Base-by-base conservation (phyloP, 306 rosid genomes). In the Delonix regia region DNA sequence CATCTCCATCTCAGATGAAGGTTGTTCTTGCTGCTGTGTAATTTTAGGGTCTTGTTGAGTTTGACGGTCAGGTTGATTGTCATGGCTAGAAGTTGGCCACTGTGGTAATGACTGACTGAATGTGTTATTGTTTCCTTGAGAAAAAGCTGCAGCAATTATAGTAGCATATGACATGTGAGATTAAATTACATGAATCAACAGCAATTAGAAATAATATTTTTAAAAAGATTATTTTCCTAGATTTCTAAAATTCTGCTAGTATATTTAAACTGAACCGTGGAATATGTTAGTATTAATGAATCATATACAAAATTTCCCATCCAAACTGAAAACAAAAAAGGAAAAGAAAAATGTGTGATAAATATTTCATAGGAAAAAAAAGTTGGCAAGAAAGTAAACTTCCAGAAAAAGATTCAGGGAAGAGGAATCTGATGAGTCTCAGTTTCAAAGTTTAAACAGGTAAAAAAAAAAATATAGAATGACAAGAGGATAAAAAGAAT, bases 71-170 rank as follows among this genome's bases (percentile, higher is more conserved):
- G 79, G 62, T 73, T 30, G 82, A 74, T 74, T 89, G 63, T 88
- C 73, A 68, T 44, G 73, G 39, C 73, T 45, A 21, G 73, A 44
- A 24, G 73, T 24, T 14, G 55, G 22, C 73, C 73, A 68, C 73
- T 68, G 89, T 67, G 88, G 84, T 78, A 89, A 70, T 24, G 91
- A 75, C 66, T 86, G 97, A 73, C 79, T 82, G 80, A 87, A 78
- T 78, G 94, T 61, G 66, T 47, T 85, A 83, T 76, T 82, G 88
- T 83, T 82, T 87, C 91, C 92, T 74, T 82, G 87, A 83, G 86
- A 71, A 80, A 80, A 75, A 78, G 80, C 83, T 15, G 81, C 87
- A 81, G 79, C 88, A 76, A 64, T 63, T 27, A 34, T 74, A 21
- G 42, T 9, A 63, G 39, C 39, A 72, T 22, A 24, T 60, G 71